phyloP scores from a whole-genome alignment of 2,329 filamentous ascomycete genomes.

The Gliomastix tumulicola region DNA sequence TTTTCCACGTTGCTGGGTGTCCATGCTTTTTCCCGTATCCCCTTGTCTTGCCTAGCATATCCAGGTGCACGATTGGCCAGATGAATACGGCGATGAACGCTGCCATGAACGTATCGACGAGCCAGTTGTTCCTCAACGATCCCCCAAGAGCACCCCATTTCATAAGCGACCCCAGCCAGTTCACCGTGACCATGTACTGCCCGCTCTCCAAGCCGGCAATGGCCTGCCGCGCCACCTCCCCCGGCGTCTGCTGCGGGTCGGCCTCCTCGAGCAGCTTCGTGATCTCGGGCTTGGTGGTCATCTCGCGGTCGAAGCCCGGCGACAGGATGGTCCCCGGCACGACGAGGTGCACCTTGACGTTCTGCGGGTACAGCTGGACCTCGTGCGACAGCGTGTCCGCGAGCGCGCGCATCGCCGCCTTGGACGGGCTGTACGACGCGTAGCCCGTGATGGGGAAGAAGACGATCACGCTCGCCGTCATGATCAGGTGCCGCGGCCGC shows the following conservation, averaged over 20 bases:
- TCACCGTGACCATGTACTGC: constrained; percentile 72
- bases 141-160: constrained; percentile 53
- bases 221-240: constrained; percentile 64
- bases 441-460: constrained; percentile 80
- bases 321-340: constrained; percentile 78
- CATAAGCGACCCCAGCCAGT: constrained; percentile 66
- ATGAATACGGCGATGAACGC: constrained; percentile 42
- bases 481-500: constrained; percentile 74
- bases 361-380: constrained; percentile 76
- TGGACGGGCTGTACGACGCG: constrained; percentile 73
- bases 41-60: constrained; percentile 50
- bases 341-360: constrained; percentile 74
- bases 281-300: constrained; percentile 70
- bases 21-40: constrained; percentile 51
- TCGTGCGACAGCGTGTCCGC: constrained; percentile 82
- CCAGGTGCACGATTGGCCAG: constrained; percentile 50
- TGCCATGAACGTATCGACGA: constrained; percentile 51
- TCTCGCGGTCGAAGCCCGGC: constrained; percentile 69
- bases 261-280: constrained; percentile 73
- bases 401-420: constrained; percentile 76
- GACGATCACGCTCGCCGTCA: constrained; percentile 72
- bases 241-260: constrained; percentile 74
- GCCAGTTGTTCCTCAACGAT: constrained; percentile 48
- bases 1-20: constrained; percentile 43
- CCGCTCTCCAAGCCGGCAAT: constrained; percentile 74